phyloP scores from a whole-genome alignment of 2,329 filamentous ascomycete species.

The Tolypocladium inflatum region DNA sequence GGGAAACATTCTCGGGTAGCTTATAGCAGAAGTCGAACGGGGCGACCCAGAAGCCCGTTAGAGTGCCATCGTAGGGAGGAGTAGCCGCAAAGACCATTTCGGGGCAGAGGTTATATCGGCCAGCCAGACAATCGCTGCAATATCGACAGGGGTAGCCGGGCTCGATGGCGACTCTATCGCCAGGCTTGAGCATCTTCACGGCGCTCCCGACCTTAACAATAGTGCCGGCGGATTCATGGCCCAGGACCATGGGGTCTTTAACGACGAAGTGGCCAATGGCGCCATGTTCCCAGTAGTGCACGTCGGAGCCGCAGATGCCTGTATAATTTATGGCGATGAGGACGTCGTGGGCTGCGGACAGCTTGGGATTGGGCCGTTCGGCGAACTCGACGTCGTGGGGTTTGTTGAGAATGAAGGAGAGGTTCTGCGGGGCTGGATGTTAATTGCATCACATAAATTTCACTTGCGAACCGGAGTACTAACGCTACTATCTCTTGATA shows the following conservation, averaged over 20 bases:
- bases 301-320: constrained; percentile 81
- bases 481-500: background rate
- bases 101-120: constrained; percentile 82
- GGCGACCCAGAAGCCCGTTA: constrained; percentile 76
- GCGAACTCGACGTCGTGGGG: constrained; percentile 63
- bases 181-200: constrained; percentile 54
- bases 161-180: constrained; percentile 87
- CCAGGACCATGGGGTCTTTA: constrained; percentile 70
- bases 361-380: constrained; percentile 62
- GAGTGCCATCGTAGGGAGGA: constrained; percentile 79
- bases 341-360: constrained; percentile 63
- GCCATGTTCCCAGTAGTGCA: constrained; percentile 81
- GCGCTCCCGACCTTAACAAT: constrained; percentile 59
- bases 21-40: constrained; percentile 91
- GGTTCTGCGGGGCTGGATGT: constrained; percentile 47
- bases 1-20: constrained; percentile 65
- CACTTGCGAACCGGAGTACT: background rate
- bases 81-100: constrained; percentile 89
- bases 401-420: constrained; percentile 77
- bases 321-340: constrained; percentile 76
- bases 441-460: background rate
- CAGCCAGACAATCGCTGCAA: constrained; percentile 69
- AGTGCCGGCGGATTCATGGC: constrained; percentile 68
- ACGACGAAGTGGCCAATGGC: constrained; percentile 82
- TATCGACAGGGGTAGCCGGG: constrained; percentile 79